Evolutionary conservation across 805 yeast genomes (phyloP).

Genomic region (Sungouiozyma intestinalis): DNA sequence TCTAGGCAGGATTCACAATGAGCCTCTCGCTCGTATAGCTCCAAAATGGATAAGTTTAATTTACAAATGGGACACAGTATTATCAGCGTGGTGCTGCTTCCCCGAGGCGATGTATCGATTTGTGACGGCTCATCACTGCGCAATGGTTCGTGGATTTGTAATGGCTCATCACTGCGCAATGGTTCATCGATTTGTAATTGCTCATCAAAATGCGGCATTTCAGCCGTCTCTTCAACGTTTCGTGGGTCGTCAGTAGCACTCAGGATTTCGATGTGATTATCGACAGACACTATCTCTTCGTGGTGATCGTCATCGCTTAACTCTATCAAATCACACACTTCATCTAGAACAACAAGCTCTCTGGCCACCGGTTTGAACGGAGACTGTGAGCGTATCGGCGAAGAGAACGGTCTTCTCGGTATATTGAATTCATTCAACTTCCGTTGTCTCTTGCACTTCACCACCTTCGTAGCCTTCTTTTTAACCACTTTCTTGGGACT

Average conservation of each 20-base stretch:
- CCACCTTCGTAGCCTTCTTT: background rate
- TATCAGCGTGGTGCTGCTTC: conserved; percentile 3
- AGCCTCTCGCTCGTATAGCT: conserved; percentile 34
- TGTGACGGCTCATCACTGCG: too few relatives aligned
- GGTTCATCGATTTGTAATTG: too few relatives aligned
- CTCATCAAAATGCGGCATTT: too few relatives aligned
- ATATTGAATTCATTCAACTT: conserved; percentile 19
- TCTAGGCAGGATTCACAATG: conserved; percentile 50
- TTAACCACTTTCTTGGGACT: background rate
- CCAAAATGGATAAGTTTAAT: conserved; percentile 29
- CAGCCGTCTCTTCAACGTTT: background rate
- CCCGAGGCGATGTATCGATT: too few relatives aligned
- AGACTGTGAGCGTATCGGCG: background rate
- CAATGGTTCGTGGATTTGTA: too few relatives aligned
- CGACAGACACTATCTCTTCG: background rate
- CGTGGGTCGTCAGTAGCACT: background rate
- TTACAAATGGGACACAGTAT: conserved; percentile 45
- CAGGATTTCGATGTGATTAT: conserved; percentile 1
- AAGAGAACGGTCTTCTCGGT: conserved; percentile 6
- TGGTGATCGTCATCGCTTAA: background rate
- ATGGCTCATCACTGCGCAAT: too few relatives aligned
- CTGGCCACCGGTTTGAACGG: background rate
- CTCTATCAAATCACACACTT: conserved; percentile 1
- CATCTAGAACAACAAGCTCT: conserved; percentile 4
- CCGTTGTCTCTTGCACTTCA: conserved; percentile 15